phyloP scores from a whole-genome alignment of 305 asterid species.

The Solanum aculeatissimum region DNA sequence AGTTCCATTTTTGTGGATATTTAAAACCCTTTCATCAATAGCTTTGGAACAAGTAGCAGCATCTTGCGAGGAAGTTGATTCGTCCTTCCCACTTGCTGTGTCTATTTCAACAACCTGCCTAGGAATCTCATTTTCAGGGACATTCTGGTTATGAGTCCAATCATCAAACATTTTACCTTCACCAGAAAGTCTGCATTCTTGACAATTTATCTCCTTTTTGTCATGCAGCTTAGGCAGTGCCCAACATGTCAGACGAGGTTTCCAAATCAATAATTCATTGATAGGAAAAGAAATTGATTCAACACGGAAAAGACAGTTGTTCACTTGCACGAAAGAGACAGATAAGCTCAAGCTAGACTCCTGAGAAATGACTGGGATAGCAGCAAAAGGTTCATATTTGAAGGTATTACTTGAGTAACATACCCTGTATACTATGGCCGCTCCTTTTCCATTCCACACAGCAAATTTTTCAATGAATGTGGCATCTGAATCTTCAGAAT shows the following conservation, averaged over 20 bases:
- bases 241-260: conserved; percentile 76
- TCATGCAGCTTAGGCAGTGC: conserved; percentile 34
- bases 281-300: conserved; percentile 56
- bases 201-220: conserved; percentile 16
- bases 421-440: conserved; percentile 52
- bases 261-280: conserved; percentile 56
- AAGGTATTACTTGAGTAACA: conserved; percentile 38
- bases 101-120: conserved; percentile 11
- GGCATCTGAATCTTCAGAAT: conserved; percentile 17
- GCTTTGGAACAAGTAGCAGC: conserved; percentile 9
- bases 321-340: conserved; percentile 42
- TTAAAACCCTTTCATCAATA: conserved; percentile 9
- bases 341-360: conserved; percentile 31
- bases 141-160: conserved; percentile 34
- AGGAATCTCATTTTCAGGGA: conserved; percentile 15
- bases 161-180: conserved; percentile 40
- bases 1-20: conserved; percentile 9
- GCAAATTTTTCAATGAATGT: conserved; percentile 44
- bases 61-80: conserved; percentile 1
- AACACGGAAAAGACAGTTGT: conserved; percentile 42
- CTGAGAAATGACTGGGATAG: conserved; percentile 43
- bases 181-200: conserved; percentile 39
- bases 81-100: conserved; percentile 4
- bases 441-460: conserved; percentile 75
- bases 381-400: conserved; percentile 32